A percentile compares a stretch with the other conserved stretches of the same genome.
These are phyloP conservation scores for Pleurotus ostreatus DNA, from an alignment of 768 basidiomycete genomes.

Conservation along the genomic window DNA sequence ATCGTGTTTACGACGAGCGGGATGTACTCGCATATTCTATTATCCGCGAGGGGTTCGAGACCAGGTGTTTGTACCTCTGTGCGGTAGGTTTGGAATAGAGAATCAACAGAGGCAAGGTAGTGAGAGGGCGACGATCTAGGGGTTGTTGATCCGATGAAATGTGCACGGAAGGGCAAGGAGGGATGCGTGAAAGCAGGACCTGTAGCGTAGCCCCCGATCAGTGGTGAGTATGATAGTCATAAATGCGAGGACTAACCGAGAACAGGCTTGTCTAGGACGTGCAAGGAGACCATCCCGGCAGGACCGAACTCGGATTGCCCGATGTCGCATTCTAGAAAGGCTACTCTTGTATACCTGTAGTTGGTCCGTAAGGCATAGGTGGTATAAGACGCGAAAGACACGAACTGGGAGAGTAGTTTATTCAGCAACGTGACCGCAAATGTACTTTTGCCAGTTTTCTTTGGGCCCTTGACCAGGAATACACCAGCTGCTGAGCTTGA, in stretches of 20 bases:
- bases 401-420: slow-evolving; percentile 54
- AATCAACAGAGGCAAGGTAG: slow-evolving; percentile 67
- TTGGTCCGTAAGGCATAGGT: not conserved
- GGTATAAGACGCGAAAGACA: slow-evolving; percentile 5
- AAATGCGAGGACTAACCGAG: slow-evolving; percentile 50
- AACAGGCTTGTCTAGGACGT: slow-evolving; percentile 58
- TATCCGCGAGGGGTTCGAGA: slow-evolving; percentile 19
- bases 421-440: slow-evolving; percentile 77
- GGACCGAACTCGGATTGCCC: slow-evolving; percentile 95
- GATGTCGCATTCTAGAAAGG: slow-evolving; percentile 88
- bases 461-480: slow-evolving; percentile 78
- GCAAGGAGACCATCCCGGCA: slow-evolving; percentile 79
- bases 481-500: slow-evolving; percentile 21
- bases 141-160: slow-evolving; percentile 78
- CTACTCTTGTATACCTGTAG: slow-evolving; percentile 71
- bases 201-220: slow-evolving; percentile 20
- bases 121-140: slow-evolving; percentile 73
- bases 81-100: slow-evolving; percentile 63
- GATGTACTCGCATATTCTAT: slow-evolving; percentile 50
- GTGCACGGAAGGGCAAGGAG: slow-evolving; percentile 62
- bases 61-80: slow-evolving; percentile 59
- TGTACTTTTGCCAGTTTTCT: slow-evolving; percentile 88
- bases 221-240: not conserved
- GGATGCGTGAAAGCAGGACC: slow-evolving; percentile 90
- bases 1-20: slow-evolving; percentile 94